These are phyloP conservation scores for Schizothecium vesticola DNA, from an alignment of 495 filamentous ascomycete species.

Conservation along the genomic window DNA sequence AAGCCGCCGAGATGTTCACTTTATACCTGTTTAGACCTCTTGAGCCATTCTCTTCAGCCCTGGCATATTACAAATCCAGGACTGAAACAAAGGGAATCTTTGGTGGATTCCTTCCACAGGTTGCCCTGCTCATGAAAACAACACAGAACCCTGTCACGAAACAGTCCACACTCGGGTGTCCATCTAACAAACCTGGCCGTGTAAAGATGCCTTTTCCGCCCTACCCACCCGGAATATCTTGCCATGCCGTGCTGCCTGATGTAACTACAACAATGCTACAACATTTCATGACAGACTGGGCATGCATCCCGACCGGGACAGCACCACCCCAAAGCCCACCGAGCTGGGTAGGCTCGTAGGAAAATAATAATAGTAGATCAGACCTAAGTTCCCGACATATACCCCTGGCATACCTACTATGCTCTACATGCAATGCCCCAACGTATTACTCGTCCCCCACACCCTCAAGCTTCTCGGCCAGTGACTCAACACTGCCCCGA, in stretches of 20 bases:
- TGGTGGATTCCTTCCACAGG: neutral
- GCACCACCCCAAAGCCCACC: too few species aligned
- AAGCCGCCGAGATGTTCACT: neutral
- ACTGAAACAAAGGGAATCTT: neutral
- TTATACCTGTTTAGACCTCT: neutral
- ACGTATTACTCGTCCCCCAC: too few species aligned
- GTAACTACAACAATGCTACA: neutral
- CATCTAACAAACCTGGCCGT: neutral
- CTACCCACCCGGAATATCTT: neutral
- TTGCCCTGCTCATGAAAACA: too few species aligned
- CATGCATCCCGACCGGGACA: too few species aligned
- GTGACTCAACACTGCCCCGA: neutral
- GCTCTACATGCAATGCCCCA: too few species aligned
- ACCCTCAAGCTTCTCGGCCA: neutral
- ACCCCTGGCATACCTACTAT: too few species aligned
- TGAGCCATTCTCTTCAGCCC: neutral
- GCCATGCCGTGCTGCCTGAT: neutral
- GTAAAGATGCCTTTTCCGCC: neutral
- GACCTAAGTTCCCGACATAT: neutral
- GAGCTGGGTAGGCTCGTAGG: too few species aligned
- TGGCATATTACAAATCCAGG: neutral
- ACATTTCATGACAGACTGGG: too few species aligned
- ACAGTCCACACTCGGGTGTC: too few species aligned
- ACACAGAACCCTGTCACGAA: too few species aligned
- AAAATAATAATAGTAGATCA: too few species aligned